A percentile compares a stretch with the other conserved stretches of the same genome.
These are phyloP conservation scores for Sequoia sempervirens DNA, from an alignment of 75 land plant genomes.

Conservation along the genomic window DNA sequence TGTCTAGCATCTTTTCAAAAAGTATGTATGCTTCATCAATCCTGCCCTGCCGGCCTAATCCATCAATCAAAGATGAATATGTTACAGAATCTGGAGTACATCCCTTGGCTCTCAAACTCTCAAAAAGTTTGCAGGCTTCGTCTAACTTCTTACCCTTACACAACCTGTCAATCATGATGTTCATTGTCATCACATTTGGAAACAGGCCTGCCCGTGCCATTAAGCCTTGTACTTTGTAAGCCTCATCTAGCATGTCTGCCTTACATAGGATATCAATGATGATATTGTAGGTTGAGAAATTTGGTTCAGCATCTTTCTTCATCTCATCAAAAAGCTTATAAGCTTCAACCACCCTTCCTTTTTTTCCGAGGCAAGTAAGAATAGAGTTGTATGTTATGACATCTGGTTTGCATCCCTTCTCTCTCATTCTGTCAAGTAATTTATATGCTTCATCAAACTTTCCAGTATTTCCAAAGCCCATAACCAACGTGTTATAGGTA, in stretches of 20 bases:
- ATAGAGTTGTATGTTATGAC: conserved; percentile 58
- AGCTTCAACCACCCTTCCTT: conserved; percentile 50
- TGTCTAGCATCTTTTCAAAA: conserved; percentile 60
- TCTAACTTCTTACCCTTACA: conserved; percentile 61
- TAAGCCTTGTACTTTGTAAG: conserved; percentile 34
- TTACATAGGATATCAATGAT: conserved; percentile 65
- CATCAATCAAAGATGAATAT: conserved; percentile 59
- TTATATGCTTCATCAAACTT: conserved; percentile 70
- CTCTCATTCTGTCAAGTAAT: conserved; percentile 54
- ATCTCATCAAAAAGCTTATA: conserved; percentile 52
- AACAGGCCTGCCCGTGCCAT: conserved; percentile 63
- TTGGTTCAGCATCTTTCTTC: conserved; percentile 68
- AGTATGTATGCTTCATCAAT: conserved; percentile 59
- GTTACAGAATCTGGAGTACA: conserved; percentile 46
- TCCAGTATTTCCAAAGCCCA: conserved; percentile 81
- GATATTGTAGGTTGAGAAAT: conserved; percentile 64
- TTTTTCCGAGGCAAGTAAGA: conserved; percentile 64
- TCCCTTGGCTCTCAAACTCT: conserved; percentile 30
- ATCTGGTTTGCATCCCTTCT: conserved; percentile 72
- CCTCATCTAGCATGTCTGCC: conserved; percentile 48
- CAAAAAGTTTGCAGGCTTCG: conserved; percentile 63
- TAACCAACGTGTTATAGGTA: conserved; percentile 88
- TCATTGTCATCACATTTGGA: conserved; percentile 68
- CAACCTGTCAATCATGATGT: conserved; percentile 68
- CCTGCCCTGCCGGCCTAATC: conserved; percentile 49